phyloP scores from a whole-genome alignment of 257 asterid genomes.

The Solanum sejunctum region DNA sequence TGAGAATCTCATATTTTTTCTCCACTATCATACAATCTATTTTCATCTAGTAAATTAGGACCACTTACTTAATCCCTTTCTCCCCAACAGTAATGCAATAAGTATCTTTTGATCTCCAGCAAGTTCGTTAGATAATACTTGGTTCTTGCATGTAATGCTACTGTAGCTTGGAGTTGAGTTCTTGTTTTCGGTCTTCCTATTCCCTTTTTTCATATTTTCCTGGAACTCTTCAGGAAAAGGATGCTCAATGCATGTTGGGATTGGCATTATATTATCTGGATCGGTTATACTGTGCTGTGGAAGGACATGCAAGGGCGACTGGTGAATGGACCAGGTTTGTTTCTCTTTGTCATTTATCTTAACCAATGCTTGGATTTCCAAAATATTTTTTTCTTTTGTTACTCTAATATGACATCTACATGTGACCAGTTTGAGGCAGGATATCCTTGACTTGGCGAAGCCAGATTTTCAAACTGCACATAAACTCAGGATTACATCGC shows the following conservation, averaged over 20 bases:
- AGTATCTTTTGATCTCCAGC: neutral
- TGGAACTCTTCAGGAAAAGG: conserved; percentile 44
- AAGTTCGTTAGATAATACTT: neutral
- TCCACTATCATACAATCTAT: neutral
- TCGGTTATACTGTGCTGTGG: conserved; percentile 65
- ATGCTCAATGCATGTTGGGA: conserved; percentile 80
- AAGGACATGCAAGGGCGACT: conserved; percentile 72
- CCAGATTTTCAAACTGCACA: conserved; percentile 42
- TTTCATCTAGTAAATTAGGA: neutral
- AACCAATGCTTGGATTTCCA: neutral
- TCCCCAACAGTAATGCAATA: neutral
- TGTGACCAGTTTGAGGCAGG: conserved; percentile 64
- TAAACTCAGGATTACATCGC: conserved; percentile 49
- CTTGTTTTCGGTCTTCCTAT: neutral
- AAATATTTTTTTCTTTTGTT: neutral
- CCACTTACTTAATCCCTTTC: neutral
- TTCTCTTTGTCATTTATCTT: neutral
- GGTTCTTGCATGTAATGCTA: neutral
- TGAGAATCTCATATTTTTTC: neutral
- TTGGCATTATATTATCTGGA: conserved; percentile 69
- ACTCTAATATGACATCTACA: neutral
- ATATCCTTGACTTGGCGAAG: conserved; percentile 73
- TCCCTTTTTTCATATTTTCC: neutral
- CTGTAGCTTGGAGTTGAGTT: neutral
- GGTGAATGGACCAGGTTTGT: conserved; percentile 93